Conservation (phyloP, 352 stramenopile species). For the Globisporangium polare region DNA sequence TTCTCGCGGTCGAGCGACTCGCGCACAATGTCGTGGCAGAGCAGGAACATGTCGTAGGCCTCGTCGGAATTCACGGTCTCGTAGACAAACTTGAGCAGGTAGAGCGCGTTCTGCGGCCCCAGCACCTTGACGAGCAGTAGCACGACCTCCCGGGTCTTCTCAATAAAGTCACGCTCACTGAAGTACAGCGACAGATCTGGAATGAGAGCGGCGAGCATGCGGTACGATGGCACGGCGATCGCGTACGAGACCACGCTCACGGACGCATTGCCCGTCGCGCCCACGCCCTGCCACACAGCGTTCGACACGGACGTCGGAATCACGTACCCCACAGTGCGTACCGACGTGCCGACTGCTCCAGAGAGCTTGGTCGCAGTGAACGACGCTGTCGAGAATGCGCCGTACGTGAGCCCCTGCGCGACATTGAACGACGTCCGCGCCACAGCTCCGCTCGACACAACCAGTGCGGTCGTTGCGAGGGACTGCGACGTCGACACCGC, state of each 20-base stretch:
- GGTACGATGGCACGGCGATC: conserved; percentile 66
- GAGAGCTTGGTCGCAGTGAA: conserved; percentile 49
- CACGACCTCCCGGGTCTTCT: conserved; percentile 42
- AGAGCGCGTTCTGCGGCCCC: conserved; percentile 71
- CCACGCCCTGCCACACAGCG: conserved; percentile 57
- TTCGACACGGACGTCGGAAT: conserved; percentile 63
- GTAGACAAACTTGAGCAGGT: conserved; percentile 66
- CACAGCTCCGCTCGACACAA: conserved; percentile 44
- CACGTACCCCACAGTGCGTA: conserved; percentile 45
- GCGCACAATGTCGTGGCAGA: conserved; percentile 58
- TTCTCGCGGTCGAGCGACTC: conserved; percentile 64
- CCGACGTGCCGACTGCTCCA: conserved; percentile 47
- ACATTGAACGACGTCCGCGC: conserved; percentile 54
- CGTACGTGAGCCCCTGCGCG: conserved; percentile 38
- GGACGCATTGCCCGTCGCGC: conserved; percentile 53
- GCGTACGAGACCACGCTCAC: conserved; percentile 54
- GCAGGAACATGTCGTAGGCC: conserved; percentile 55
- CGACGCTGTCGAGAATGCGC: conserved; percentile 50
- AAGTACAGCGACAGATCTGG: conserved; percentile 40
- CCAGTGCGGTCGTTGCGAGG: conserved; percentile 51
- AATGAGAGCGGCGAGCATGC: conserved; percentile 47
- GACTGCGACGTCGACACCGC: conserved; percentile 56
- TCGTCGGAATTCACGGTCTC: conserved; percentile 76
- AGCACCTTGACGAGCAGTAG: conserved; percentile 51
- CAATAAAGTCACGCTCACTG: conserved; percentile 52